Base-by-base conservation (phyloP, 257 asterid species). In the Mitragyna speciosa region DNA sequence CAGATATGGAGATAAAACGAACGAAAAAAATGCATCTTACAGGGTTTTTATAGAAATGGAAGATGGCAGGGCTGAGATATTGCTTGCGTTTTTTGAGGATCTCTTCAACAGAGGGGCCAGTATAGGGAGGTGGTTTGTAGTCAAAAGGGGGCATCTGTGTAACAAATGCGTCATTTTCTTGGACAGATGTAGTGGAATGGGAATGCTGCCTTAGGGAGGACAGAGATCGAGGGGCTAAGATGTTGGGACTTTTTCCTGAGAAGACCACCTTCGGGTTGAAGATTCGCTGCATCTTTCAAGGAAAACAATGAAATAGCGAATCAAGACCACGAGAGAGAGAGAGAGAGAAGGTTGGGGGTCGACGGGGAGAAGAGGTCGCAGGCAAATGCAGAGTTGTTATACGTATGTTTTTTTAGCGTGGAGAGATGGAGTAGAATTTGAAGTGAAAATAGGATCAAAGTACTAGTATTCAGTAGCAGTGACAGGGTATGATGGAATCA, bases 101-200 rank as follows among this genome's bases (percentile, higher is more conserved):
- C 75, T 95, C 91, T 0, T 84, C 90, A 61, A 91, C 85, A 61
- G 97, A 77, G 78, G 98, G 99, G 14, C 99, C 99, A 41, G 87
- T 58, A 87, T 96, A 96, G 3, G 96, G 93, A 5, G 96, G 93
- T 15, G 99, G 99, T 78, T 93, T 39, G 90, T 90, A 94, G 85
- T 92, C 97, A 85, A 94, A 94, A 9, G 91, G 89, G 70, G 99
- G 99, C 92, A 96, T 91, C 76, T 79, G 81, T 67, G 97, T 96
- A 47, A 88, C 73, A 59, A 71, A 48, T 36, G 80, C 16, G 17
- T 78, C 93, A 87, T 89, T 81, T 64, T 86, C 88, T n/a, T 30
- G 82, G 48, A 78, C 52, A 43, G 85, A 58, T 19, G 70, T 24
- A 54, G 43, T 71, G 28, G 87, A 78, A 71, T n/a, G 75, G 63